Evolutionary conservation across 345 rosid species (phyloP), one percentile per base, ranked within the genome.

Genomic region (Syzygium jambos): DNA sequence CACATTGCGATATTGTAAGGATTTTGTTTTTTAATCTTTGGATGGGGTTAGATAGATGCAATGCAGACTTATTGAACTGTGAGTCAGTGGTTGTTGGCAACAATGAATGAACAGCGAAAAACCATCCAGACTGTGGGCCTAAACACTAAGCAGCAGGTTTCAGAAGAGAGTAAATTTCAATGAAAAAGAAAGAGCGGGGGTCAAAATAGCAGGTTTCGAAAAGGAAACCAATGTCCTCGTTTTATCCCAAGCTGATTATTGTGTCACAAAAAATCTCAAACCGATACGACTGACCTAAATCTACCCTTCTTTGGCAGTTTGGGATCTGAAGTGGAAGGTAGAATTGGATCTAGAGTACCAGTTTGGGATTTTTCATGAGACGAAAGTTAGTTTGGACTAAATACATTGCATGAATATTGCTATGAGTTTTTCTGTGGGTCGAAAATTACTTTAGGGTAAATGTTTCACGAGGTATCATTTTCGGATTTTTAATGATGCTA

Each of bases 61-160:
- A 73, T 34, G 25, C 80, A 19, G 80, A 73, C 80, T 73, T 73
- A 73, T 73, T 73, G 80, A 73, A 34, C 80, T 19, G 25, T 73
- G 49, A 73, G 80, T 73, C 80, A 73, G 80, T 34, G 80, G 80
- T 73, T 38, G 80, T 73, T 73, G 80, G 80, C 80, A 17, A 73
- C 80, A 73, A 73, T 73, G 80, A 73, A 73, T 73, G 80, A 73
- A 73, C 25, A 11, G 46, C 46, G 46, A 19, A 73, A 30, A 65
- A 19, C 11, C 43, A 73, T 17, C 80, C 25, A 73, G 49, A 68
- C 46, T 34, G 78, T 34, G 80, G 80, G 46, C 80, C 80, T 34
- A 22, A 9, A 73, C 2, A 9, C 80, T 34, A 22, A 9, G 34
- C 2, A 9, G 80, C 80, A 73, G 80, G 49, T 73, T 73, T 34